Base-by-base conservation (phyloP, 345 rosid species). In the Euphorbia tirucalli region DNA sequence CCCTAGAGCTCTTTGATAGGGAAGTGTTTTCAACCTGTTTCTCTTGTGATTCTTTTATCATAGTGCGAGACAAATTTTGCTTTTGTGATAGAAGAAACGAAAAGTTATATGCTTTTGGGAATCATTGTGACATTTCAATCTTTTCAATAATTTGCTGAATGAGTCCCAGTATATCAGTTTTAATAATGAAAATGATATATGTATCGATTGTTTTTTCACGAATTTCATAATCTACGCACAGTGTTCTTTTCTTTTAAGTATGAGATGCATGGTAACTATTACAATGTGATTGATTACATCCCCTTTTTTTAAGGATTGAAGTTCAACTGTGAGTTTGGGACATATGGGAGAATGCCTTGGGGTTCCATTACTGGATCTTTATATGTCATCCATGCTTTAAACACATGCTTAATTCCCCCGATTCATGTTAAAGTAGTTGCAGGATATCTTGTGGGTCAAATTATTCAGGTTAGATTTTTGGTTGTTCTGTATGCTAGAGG, bases 1-100 rank as follows among this genome's bases (percentile, higher is more conserved):
- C 65, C 98, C 98, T 0, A 85, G 92, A 84, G 94, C 90, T 1
- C 79, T 82, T 79, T 94, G 82, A 74, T 14, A 21, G 80, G 58
- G 65, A 67, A 61, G 31, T 71, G 48, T 27, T 72, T 61, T 66
- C 39, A 5, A 7, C 27, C 52, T 60, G 66, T 62, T 50, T 21
- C 39, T 50, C 11, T 19, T 62, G 15, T 62, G 43, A n/a, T 14
- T 44, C 25, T 44, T 70, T n/a, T 16, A 35, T 54, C 18, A 27
- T 52, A n/a, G 24, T 68, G 9, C 9, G 13, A 3, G 46, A 37
- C 16, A 3, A 35, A 28, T 30, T 27, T 60, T 50, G 48, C 28
- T 30, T 61, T 43, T 57, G 46, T 57, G 24, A 57, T 44, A 7
- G 9, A 57, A 7, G 3, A 41, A 52, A 57, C 21, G 15, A 3